phyloP scores from a whole-genome alignment of 805 yeast genomes.

The Komagataella pseudopastoris region DNA sequence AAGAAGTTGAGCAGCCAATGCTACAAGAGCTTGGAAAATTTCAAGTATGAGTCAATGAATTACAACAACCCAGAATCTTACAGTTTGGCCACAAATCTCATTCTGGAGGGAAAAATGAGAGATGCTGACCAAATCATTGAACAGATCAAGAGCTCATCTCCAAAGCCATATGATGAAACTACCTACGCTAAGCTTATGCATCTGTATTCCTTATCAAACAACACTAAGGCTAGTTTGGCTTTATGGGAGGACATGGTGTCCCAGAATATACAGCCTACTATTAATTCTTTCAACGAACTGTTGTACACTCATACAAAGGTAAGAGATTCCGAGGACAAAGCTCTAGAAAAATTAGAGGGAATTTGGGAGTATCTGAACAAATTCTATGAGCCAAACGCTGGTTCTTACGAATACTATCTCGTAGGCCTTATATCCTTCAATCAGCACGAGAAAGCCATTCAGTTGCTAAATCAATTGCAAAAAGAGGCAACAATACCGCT shows the following conservation, averaged over 20 bases:
- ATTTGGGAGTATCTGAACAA: constrained; percentile 19
- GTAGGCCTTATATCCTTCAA: constrained; percentile 28
- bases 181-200: constrained; percentile 32
- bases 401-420: constrained; percentile 32
- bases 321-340: constrained; percentile 11
- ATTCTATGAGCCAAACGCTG: constrained; percentile 27
- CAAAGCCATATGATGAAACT: constrained; percentile 18
- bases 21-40: neutral
- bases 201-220: constrained; percentile 23
- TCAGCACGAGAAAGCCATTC: constrained; percentile 27
- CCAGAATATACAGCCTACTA: constrained; percentile 24
- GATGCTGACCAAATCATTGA: neutral
- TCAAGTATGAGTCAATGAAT: neutral
- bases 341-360: constrained; percentile 23
- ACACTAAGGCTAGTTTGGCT: constrained; percentile 22
- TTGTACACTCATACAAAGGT: constrained; percentile 20
- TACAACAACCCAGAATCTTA: neutral
- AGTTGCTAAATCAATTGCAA: constrained; percentile 18
- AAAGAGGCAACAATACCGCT: constrained; percentile 18
- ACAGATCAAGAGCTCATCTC: neutral
- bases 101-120: neutral
- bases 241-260: constrained; percentile 37
- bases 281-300: constrained; percentile 46
- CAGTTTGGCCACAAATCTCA: neutral
- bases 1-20: neutral